Evolutionary conservation across 306 rosid species (phyloP).

Genomic region (Ziziphus jujuba): DNA sequence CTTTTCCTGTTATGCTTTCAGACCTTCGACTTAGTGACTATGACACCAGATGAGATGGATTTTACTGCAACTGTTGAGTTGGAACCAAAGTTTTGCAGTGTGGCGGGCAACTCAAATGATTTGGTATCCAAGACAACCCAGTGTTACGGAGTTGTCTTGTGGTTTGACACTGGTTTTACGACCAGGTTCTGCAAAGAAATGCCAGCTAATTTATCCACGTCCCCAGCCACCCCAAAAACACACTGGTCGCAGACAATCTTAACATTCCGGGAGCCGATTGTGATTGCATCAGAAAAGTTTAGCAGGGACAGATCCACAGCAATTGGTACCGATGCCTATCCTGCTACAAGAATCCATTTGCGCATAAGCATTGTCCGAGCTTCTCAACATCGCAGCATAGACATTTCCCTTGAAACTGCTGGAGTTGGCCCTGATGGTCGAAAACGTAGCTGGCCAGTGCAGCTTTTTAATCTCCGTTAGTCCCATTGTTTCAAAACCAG

Average conservation of each 20-base stretch:
- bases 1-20: constrained; percentile 21
- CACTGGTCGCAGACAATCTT: constrained; percentile 92
- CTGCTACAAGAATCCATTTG: constrained; percentile 61
- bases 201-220: constrained; percentile 73
- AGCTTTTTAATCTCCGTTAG: constrained; percentile 57
- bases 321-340: constrained; percentile 56
- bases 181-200: constrained; percentile 77
- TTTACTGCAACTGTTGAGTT: constrained; percentile 74
- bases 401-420: constrained; percentile 76
- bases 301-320: constrained; percentile 32
- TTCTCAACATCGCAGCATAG: constrained; percentile 79
- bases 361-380: constrained; percentile 85
- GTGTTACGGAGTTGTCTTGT: constrained; percentile 79
- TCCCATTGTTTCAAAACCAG: background rate
- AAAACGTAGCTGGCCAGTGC: constrained; percentile 66
- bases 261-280: constrained; percentile 79
- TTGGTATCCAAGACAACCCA: constrained; percentile 39
- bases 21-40: constrained; percentile 86
- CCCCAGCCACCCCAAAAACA: constrained; percentile 66
- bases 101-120: constrained; percentile 16
- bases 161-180: constrained; percentile 96
- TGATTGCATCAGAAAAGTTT: constrained; percentile 41
- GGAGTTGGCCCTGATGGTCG: constrained; percentile 57
- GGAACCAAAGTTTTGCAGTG: constrained; percentile 44
- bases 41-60: constrained; percentile 76